Conservation (phyloP, 2,329 filamentous ascomycete genomes). For the Chrysoporthe austroafricana region DNA sequence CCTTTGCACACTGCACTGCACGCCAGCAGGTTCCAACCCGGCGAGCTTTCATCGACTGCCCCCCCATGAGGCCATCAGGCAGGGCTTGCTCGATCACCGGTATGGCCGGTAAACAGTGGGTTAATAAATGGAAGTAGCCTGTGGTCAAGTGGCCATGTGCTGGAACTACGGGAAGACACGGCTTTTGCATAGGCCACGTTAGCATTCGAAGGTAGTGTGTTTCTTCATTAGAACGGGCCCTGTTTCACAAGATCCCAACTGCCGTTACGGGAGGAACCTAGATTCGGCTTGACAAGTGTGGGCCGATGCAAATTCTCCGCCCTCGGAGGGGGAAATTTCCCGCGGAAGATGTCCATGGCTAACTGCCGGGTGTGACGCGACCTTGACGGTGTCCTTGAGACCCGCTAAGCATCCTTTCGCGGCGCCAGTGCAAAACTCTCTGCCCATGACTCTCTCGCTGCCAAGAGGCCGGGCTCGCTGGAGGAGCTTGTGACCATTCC, state of each 20-base stretch:
- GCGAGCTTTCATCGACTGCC: too few species aligned
- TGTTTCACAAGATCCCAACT: background rate
- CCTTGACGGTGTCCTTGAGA: background rate
- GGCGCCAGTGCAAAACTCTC: background rate
- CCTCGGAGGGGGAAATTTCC: background rate
- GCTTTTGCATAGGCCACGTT: too few species aligned
- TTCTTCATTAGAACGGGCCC: background rate
- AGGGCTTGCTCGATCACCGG: too few species aligned
- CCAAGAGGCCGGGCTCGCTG: too few species aligned
- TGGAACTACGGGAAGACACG: too few species aligned
- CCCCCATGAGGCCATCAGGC: too few species aligned
- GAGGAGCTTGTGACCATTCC: slow-evolving; percentile 54
- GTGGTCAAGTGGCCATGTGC: background rate
- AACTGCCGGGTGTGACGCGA: background rate
- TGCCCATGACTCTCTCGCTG: too few species aligned
- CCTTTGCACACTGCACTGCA: too few species aligned
- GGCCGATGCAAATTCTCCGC: background rate
- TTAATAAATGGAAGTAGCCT: too few species aligned
- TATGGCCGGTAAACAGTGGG: too few species aligned
- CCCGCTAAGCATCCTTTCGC: background rate
- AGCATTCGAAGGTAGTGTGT: slow-evolving; percentile 2
- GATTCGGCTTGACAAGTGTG: background rate
- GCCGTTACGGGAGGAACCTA: background rate
- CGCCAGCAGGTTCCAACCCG: too few species aligned
- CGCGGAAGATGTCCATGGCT: background rate